phyloP scores from a whole-genome alignment of 805 yeast genomes.

The Maudiozyma pseudohumilis region DNA sequence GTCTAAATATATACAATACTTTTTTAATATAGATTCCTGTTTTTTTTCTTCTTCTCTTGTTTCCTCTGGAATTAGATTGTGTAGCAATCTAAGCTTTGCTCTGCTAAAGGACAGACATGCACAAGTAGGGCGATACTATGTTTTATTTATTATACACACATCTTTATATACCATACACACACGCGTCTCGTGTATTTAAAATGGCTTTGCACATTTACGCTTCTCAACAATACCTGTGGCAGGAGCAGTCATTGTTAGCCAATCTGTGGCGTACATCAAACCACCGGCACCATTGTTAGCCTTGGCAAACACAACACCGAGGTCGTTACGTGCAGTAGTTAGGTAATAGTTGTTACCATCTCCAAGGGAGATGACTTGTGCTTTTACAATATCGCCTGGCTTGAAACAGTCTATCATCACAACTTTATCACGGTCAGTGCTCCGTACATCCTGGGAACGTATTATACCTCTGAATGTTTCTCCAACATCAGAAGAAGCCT shows the following conservation, averaged over 20 bases:
- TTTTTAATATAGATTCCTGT: too few species aligned
- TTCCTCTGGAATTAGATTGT: too few species aligned
- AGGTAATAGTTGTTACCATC: slow-evolving; percentile 89
- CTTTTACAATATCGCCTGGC: slow-evolving; percentile 91
- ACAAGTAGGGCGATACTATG: too few species aligned
- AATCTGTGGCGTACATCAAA: slow-evolving; percentile 79
- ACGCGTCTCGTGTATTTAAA: too few species aligned
- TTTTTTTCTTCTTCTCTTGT: too few species aligned
- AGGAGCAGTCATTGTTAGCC: slow-evolving; percentile 89
- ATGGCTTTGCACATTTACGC: slow-evolving; percentile 91
- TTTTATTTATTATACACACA: not conserved
- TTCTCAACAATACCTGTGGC: slow-evolving; percentile 62
- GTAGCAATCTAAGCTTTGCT: too few species aligned
- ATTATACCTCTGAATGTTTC: slow-evolving; percentile 83
- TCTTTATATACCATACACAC: not conserved
- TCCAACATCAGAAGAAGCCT: slow-evolving; percentile 61
- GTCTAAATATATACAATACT: too few species aligned
- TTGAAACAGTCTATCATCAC: slow-evolving; percentile 66
- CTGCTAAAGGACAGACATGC: too few species aligned
- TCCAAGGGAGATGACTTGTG: slow-evolving; percentile 72
- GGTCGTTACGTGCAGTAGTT: slow-evolving; percentile 79
- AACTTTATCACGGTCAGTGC: slow-evolving; percentile 84
- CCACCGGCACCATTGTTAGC: slow-evolving; percentile 58
- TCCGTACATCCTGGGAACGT: slow-evolving; percentile 78
- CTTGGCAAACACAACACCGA: slow-evolving; percentile 88